Percentiles rank a stretch among this genome's conserved stretches.
phyloP scores from a whole-genome alignment of 495 filamentous ascomycete species.

The Darksidea phi region DNA sequence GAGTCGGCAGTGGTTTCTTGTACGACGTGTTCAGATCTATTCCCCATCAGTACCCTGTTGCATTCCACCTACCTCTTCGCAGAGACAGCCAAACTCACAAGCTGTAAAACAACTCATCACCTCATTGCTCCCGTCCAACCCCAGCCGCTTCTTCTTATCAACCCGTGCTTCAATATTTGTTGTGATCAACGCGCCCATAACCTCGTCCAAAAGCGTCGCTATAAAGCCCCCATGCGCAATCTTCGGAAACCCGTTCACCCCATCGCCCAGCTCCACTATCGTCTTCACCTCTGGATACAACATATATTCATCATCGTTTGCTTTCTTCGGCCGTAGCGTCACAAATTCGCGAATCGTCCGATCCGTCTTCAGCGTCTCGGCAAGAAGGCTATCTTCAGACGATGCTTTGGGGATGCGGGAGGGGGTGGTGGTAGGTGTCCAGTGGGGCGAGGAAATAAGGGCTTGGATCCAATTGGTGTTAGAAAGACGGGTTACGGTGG shows the following conservation, averaged over 20 bases:
- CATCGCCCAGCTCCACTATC: slow-evolving; percentile 53
- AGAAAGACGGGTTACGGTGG: slow-evolving; percentile 44
- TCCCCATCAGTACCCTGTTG: background rate
- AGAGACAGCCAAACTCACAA: slow-evolving; percentile 27
- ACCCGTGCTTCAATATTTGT: slow-evolving; percentile 45
- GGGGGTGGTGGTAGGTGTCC: slow-evolving; percentile 43
- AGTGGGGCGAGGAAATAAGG: slow-evolving; percentile 47
- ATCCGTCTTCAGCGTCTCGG: slow-evolving; percentile 54
- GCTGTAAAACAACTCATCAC: slow-evolving; percentile 50
- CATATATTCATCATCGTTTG: background rate
- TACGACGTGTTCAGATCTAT: slow-evolving; percentile 56
- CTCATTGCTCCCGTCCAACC: slow-evolving; percentile 1
- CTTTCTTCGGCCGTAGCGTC: slow-evolving; percentile 43
- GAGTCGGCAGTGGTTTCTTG: slow-evolving; percentile 54
- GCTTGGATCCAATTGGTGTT: slow-evolving; percentile 58
- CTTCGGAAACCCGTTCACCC: slow-evolving; percentile 58
- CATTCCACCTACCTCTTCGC: background rate
- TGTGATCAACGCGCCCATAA: slow-evolving; percentile 52
- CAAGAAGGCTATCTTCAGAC: slow-evolving; percentile 57
- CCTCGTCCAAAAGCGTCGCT: slow-evolving; percentile 59
- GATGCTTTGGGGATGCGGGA: slow-evolving; percentile 48
- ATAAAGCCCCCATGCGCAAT: slow-evolving; percentile 62
- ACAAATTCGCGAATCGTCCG: slow-evolving; percentile 54
- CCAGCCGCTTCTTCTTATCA: slow-evolving; percentile 1
- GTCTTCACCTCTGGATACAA: slow-evolving; percentile 17